Evolutionary conservation across 2,329 filamentous ascomycete genomes (phyloP).

Genomic region (Cladosporium sphaerospermum): DNA sequence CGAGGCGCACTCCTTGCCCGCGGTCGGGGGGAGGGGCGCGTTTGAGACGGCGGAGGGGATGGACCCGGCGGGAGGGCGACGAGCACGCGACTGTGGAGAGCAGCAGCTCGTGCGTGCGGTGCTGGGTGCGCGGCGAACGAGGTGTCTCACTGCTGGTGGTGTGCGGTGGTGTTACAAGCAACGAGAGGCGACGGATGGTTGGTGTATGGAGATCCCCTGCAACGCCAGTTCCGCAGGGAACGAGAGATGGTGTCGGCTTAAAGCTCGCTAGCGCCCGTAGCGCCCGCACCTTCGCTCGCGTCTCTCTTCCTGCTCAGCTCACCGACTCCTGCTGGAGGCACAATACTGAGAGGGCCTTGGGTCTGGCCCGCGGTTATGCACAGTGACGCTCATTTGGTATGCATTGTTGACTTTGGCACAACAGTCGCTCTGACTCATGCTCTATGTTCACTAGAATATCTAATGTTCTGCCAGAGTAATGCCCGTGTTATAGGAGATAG

Average conservation of each 20-base stretch:
- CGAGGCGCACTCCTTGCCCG: background rate
- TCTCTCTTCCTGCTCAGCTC: background rate
- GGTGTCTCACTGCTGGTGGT: background rate
- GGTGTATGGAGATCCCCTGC: background rate
- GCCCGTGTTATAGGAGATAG: too few relatives aligned
- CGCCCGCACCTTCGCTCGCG: background rate
- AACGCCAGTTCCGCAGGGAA: too few relatives aligned
- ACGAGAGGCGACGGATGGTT: background rate
- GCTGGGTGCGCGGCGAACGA: background rate
- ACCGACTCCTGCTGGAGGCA: background rate
- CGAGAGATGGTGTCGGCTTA: too few relatives aligned
- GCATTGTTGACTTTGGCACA: background rate
- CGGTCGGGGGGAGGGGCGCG: background rate
- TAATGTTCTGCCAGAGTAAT: too few relatives aligned
- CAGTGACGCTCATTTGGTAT: background rate
- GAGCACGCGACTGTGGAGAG: conserved; percentile 7
- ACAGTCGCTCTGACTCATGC: conserved; percentile 2
- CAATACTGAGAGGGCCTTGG: background rate
- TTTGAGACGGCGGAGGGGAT: background rate
- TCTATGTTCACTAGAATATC: background rate
- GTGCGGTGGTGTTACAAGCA: background rate
- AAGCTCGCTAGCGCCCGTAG: too few relatives aligned
- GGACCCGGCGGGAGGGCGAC: conserved; percentile 1
- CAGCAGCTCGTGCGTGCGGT: conserved; percentile 6
- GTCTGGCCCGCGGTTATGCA: background rate